Evolutionary conservation across 2,329 filamentous ascomycete genomes (phyloP).

Genomic region (Penicillium verrucosum): DNA sequence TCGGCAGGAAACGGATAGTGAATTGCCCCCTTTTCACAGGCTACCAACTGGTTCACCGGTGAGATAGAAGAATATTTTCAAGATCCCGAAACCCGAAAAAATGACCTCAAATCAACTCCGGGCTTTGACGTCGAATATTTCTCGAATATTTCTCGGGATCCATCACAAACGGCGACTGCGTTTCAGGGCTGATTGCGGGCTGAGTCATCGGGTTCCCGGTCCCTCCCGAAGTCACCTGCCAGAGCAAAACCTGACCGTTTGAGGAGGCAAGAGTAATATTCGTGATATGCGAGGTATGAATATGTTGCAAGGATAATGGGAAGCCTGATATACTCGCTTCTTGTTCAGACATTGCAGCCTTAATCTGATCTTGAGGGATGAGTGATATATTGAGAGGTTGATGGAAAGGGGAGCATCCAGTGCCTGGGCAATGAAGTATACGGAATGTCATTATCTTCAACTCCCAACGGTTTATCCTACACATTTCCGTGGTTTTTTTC

Average conservation of each 20-base stretch:
- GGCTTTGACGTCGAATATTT: conserved; percentile 11
- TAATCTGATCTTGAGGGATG: background rate
- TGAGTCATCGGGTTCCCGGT: conserved; percentile 16
- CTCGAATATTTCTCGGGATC: conserved; percentile 16
- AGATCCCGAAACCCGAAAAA: background rate
- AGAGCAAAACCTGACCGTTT: conserved; percentile 6
- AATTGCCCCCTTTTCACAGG: background rate
- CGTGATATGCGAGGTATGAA: background rate
- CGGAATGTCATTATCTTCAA: conserved; percentile 12
- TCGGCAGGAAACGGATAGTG: background rate
- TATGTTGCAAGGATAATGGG: conserved; percentile 30
- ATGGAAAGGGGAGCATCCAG: background rate
- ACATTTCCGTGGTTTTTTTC: background rate
- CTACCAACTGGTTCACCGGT: background rate
- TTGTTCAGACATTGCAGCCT: conserved; percentile 18
- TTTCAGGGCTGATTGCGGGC: background rate
- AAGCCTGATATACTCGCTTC: conserved; percentile 23
- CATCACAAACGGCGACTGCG: conserved; percentile 3
- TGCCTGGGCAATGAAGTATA: conserved; percentile 9
- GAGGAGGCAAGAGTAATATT: conserved; percentile 1
- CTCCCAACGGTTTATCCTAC: background rate
- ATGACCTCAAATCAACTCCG: background rate
- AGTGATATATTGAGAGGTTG: background rate
- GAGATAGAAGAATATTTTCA: background rate
- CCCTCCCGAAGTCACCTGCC: conserved; percentile 29